Percentiles rank a stretch among this genome's conserved stretches.
Evolutionary conservation across 2,329 filamentous ascomycete genomes (phyloP).

Genomic region (Ceratocystis huliohia): DNA sequence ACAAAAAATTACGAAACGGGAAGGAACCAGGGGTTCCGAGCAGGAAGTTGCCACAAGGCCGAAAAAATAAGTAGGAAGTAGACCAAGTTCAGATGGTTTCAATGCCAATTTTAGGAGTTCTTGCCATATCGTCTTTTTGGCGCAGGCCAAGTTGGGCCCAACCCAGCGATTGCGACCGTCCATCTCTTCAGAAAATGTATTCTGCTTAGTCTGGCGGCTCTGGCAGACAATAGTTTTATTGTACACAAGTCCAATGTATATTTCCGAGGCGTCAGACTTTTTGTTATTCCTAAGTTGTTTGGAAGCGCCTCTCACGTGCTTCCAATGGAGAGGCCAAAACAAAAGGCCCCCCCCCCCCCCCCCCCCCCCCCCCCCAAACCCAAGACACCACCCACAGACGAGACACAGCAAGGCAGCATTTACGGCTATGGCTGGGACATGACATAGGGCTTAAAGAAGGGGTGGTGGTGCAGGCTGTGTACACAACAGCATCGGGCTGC

Average conservation of each 20-base stretch:
- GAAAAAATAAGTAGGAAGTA: not conserved
- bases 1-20: constrained; percentile 3
- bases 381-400: not conserved
- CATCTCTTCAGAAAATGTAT: too few relatives aligned
- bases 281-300: too few relatives aligned
- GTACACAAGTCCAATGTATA: too few relatives aligned
- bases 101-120: not conserved
- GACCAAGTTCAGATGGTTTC: not conserved
- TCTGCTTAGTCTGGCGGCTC: too few relatives aligned
- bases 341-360: not conserved
- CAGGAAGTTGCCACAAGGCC: not conserved
- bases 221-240: too few relatives aligned
- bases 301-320: too few relatives aligned
- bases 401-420: not conserved
- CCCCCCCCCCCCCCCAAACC: not conserved
- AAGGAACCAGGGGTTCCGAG: constrained; percentile 7
- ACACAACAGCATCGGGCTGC: not conserved
- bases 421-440: not conserved
- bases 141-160: not conserved
- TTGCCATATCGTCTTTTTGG: not conserved
- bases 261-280: too few relatives aligned
- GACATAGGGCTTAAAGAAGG: not conserved
- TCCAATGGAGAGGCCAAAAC: not conserved
- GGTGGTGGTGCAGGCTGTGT: not conserved
- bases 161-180: too few relatives aligned